Percentiles rank a stretch among this genome's conserved stretches.
These are phyloP conservation scores for Diospyros lotus DNA, from an alignment of 148 eudicot genomes.

Conservation along the genomic window DNA sequence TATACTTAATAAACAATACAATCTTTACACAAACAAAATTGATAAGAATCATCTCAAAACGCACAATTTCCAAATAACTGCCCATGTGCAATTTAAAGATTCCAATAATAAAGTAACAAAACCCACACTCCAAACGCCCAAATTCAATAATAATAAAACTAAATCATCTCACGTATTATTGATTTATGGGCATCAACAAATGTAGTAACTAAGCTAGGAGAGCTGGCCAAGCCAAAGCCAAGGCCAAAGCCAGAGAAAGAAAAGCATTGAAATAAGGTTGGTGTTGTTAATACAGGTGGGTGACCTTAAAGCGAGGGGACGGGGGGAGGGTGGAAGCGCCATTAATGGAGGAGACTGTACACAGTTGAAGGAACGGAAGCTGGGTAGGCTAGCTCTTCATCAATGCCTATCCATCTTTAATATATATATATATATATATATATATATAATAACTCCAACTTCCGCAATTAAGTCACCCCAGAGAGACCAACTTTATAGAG, in stretches of 20 bases:
- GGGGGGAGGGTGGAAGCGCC: conserved; percentile 12
- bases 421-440: conserved; percentile 23
- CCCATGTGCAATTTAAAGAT: too few relatives aligned
- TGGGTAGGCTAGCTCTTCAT: conserved; percentile 24
- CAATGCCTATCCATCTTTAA: conserved; percentile 22
- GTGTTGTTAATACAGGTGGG: conserved; percentile 26
- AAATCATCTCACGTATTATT: too few relatives aligned
- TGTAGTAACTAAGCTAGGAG: background rate
- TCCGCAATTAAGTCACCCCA: conserved; percentile 35
- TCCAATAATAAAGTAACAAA: too few relatives aligned
- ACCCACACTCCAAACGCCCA: too few relatives aligned
- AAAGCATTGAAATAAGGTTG: background rate
- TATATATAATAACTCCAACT: conserved; percentile 29
- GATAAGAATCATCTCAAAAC: too few relatives aligned
- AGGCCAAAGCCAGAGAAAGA: background rate
- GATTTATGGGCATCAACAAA: too few relatives aligned
- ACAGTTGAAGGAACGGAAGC: conserved; percentile 40
- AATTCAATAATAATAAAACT: too few relatives aligned
- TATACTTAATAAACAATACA: too few relatives aligned
- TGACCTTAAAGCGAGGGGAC: conserved; percentile 23
- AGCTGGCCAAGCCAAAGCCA: background rate
- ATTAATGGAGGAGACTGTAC: conserved; percentile 28
- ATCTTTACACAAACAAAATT: too few relatives aligned
- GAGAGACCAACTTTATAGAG: conserved; percentile 19
- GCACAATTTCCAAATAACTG: too few relatives aligned